Percentiles rank a stretch among this genome's conserved stretches.
phyloP scores from a whole-genome alignment of 2,329 filamentous ascomycete species.

The Exophiala phaeomuriformis region DNA sequence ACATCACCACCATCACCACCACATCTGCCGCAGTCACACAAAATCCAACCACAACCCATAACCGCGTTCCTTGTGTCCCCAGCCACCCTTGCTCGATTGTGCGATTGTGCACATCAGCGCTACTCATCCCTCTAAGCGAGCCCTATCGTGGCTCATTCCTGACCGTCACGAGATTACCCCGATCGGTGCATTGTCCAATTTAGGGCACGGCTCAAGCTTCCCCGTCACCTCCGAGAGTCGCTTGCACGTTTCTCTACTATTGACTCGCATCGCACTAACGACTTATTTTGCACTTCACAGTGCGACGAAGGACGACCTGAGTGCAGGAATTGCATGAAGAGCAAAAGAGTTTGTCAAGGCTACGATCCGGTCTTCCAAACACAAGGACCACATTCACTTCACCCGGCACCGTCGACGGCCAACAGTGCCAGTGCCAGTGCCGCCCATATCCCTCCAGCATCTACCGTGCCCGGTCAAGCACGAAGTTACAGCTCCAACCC shows the following conservation, averaged over 20 bases:
- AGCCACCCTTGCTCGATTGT: background rate
- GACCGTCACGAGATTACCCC: slow-evolving; percentile 10
- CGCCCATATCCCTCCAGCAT: slow-evolving; percentile 32
- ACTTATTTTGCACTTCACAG: slow-evolving; percentile 42
- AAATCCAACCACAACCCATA: slow-evolving; percentile 9
- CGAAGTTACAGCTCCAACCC: slow-evolving; percentile 12
- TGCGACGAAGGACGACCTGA: slow-evolving; percentile 93
- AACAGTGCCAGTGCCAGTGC: slow-evolving; percentile 16
- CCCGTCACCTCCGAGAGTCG: slow-evolving; percentile 8
- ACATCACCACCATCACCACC: slow-evolving; percentile 13
- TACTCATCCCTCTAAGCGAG: slow-evolving; percentile 10
- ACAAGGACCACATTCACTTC: slow-evolving; percentile 42
- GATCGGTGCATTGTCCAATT: background rate
- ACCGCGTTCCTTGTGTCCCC: background rate
- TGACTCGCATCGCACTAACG: slow-evolving; percentile 11
- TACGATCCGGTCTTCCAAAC: slow-evolving; percentile 66
- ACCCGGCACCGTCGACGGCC: slow-evolving; percentile 49
- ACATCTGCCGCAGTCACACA: slow-evolving; percentile 17
- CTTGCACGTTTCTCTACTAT: background rate
- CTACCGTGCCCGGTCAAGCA: slow-evolving; percentile 8
- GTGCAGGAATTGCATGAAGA: slow-evolving; percentile 66
- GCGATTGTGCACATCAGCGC: slow-evolving; percentile 5
- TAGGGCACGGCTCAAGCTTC: slow-evolving; percentile 6
- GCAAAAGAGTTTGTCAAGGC: slow-evolving; percentile 59
- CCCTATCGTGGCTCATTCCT: slow-evolving; percentile 7